These are phyloP conservation scores for Dothideomycetes sp. DNA, from an alignment of 2,329 filamentous ascomycete genomes.

Conservation along the genomic window DNA sequence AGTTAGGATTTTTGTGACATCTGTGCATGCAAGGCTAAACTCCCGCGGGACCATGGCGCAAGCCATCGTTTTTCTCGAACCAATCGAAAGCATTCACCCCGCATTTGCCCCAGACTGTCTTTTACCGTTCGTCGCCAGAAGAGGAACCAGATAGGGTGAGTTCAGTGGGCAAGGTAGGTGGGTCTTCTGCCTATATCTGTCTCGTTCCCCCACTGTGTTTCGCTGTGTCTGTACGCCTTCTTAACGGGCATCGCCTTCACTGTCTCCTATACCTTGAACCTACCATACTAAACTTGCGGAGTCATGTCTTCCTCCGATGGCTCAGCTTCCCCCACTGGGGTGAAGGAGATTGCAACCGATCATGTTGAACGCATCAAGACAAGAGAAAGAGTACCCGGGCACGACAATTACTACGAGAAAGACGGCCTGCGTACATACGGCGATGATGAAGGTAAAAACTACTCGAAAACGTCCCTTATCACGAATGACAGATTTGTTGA, in stretches of 20 bases:
- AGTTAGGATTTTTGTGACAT: background rate
- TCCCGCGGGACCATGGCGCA: no score
- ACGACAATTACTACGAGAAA: slow-evolving; percentile 36
- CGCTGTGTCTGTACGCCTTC: no score
- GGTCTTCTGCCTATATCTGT: no score
- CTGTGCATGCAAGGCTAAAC: background rate
- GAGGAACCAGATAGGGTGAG: background rate
- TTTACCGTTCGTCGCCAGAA: background rate
- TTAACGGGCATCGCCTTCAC: no score
- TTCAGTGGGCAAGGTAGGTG: background rate
- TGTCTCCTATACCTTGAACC: no score
- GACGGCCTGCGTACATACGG: slow-evolving; percentile 33
- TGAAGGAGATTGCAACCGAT: slow-evolving; percentile 4
- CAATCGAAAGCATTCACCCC: background rate
- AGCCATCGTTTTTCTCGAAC: background rate
- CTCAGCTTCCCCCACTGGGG: background rate
- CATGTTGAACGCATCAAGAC: slow-evolving; percentile 26
- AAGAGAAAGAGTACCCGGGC: slow-evolving; percentile 24
- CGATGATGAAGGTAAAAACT: slow-evolving; percentile 26
- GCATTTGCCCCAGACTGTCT: background rate
- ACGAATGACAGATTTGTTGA: background rate
- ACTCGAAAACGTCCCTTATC: background rate
- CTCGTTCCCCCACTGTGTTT: no score
- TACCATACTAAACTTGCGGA: background rate
- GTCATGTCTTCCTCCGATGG: background rate